Evolutionary conservation across 2,329 filamentous ascomycete species (phyloP), one percentile per base, ranked within the genome.

Genomic region (Polychaeton citri): DNA sequence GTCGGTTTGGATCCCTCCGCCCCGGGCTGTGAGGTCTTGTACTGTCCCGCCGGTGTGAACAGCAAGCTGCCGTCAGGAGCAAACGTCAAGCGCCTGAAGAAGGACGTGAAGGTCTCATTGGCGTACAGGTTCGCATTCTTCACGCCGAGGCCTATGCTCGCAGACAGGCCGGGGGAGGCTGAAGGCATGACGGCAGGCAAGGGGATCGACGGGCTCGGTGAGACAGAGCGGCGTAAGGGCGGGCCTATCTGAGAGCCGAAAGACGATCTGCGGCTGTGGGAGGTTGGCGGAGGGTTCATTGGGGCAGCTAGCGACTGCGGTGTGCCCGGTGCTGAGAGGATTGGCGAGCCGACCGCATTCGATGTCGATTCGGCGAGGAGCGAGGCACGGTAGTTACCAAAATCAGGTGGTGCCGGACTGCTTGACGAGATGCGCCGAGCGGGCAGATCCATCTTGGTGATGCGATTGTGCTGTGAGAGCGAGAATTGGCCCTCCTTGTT

Each of bases 401-500:
- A 71, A 41, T 96, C 88, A 3, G 85, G 81, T 15, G 88, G 88
- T 6, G 86, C 90, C 15, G 90, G 90, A 51, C 90, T 96, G 58
- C 77, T 84, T 1, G 87, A 92, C 1, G 87, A 88, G 45, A 95
- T 85, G 32, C 88, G 76, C 43, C 88, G 77, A 26, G 83, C 77
- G 19, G 90, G 92, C n/a, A 98, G 67, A 58, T 98, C 90, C 68
- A 92, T 88, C 63, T 82, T 90, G 32, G 84, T 79, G 44, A 96
- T 71, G 57, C 87, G 87, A 41, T 81, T 75, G 55, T 80, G 77
- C 15, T 84, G 78, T 37, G 70, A 72, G 34, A 98, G 68, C 0
- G 85, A 86, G 55, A 94, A 94, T 48, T 93, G 85, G 19, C 90
- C 90, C 51, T 98, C 90, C 54, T 96, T 98, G 16, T 83, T 94